Evolutionary conservation across 2,329 filamentous ascomycete genomes (phyloP), one percentile per base, ranked within the genome.

Genomic region (Dryadomyces quercivorus): DNA sequence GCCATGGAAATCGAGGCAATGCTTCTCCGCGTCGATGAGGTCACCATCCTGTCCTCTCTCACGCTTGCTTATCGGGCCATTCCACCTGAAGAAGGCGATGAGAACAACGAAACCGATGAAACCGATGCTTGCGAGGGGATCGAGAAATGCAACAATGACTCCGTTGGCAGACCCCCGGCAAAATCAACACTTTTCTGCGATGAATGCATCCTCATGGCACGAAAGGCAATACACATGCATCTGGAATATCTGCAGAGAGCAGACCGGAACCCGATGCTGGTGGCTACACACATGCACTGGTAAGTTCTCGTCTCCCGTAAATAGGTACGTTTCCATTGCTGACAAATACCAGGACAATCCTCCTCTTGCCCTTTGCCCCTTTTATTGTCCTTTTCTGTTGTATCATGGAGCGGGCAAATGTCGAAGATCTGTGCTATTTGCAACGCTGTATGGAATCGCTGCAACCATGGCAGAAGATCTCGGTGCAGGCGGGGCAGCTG

Each of bases 351-450:
- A 77, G 76, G 76, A 74, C 73, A n/a, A 65, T 80, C 26, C 67
- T 81, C 21, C 70, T 80, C 57, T 74, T 75, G 2, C 80, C 78
- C 0, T 82, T 82, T 60, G 75, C 77, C 1, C 78, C 79, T 1
- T 80, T 81, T 60, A 79, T 80, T 54, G 75, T 81, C 26, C 67
- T 82, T 26, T 81, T 83, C 64, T 79, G 76, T 61, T 74, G 77
- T 57, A 69, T 79, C 53, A 74, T 80, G 49, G 77, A 82, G 61
- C 76, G 77, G 0, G 74, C 69, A 2, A 71, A 75, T 7, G 66
- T 73, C 31, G 65, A 69, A n/a, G 82, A 86, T 58, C 70, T 86
- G 5, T 61, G 67, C 36, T 72, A 76, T 1, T 70, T 86, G 1
- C 71, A 74, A 43, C 72, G 76, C 2, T 85, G 85, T 59, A 75